These are phyloP conservation scores for Metschnikowia reukaufii DNA, from an alignment of 805 yeast genomes.

Conservation along the genomic window DNA sequence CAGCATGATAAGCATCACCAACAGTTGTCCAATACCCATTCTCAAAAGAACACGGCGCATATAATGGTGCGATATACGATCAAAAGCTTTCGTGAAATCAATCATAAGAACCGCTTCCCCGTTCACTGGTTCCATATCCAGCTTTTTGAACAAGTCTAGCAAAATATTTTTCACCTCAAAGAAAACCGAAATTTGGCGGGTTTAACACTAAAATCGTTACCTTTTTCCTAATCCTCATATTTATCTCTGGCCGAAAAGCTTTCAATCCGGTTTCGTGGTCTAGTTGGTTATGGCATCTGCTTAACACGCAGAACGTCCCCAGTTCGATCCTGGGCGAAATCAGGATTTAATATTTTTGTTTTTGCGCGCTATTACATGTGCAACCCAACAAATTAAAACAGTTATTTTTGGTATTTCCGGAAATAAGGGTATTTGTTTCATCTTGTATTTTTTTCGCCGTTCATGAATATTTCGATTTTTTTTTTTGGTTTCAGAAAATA, in stretches of 20 bases:
- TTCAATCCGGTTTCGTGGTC: conserved; percentile 61
- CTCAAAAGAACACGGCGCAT: neutral
- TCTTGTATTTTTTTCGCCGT: too few species aligned
- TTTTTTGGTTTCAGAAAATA: too few species aligned
- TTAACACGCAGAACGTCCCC: conserved; percentile 99
- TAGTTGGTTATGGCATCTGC: conserved; percentile 99
- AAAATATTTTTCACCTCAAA: too few species aligned
- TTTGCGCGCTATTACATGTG: neutral
- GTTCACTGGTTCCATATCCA: too few species aligned
- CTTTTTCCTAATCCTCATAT: too few species aligned
- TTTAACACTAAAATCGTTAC: too few species aligned
- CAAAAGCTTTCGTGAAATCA: too few species aligned
- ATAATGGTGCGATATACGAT: conserved; percentile 1
- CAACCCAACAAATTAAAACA: conserved; percentile 9
- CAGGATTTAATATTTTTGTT: conserved; percentile 38
- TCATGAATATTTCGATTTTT: too few species aligned
- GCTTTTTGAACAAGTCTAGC: neutral
- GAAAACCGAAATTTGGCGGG: too few species aligned
- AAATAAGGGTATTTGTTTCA: too few species aligned
- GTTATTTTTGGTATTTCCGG: neutral
- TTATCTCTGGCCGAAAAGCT: too few species aligned
- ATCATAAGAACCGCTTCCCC: conserved; percentile 1
- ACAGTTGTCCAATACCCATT: neutral
- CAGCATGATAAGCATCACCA: conserved; percentile 5
- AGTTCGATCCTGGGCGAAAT: conserved; percentile 99